Evolutionary conservation across 2,329 filamentous ascomycete genomes (phyloP), one percentile per base, ranked within the genome.

Genomic region (Diplodia seriata): DNA sequence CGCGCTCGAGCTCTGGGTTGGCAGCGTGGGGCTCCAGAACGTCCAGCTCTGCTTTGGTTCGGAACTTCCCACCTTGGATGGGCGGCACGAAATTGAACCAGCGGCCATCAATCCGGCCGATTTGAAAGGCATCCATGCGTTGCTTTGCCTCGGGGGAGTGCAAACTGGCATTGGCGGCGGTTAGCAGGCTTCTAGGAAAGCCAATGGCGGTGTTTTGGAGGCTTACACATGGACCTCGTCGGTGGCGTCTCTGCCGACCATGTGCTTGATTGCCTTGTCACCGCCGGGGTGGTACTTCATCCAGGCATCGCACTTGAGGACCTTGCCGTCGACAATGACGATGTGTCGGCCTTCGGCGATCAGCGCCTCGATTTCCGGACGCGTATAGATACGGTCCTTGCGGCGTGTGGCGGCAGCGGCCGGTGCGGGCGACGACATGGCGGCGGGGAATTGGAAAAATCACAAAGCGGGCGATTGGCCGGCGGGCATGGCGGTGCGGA

Each of bases 1-100:
- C 75, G 40, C 84, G 81, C 9, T 78, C 77, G 14, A 72, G 64
- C 29, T 68, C 70, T 40, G 69, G 67, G n/a, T 49, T 49, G 23
- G 47, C 38, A 3, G 55, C 4, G 3, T 56, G 26, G 6, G 50
- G 40, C 29, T 40, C 15, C 26, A 63, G 11, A 4, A 53, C 65
- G 47, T 55, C 69, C 56, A 76, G 70, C 66, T 84, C 80, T 63
- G 79, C 76, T 69, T 84, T 84, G 26, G 81, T 79, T 71, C 90
- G 86, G 78, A 94, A 97, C 68, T 85, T 85, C 51, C 94, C 94
- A 68, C 93, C 94, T 79, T 98, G 94, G 64, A 98, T 94, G 0
- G 95, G 94, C 4, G 95, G 94, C 7, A 91, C 75, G 76, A 97
- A 97, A 78, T 97, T 97, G 70, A 83, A 82, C 95, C 95, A 99